Conservation (phyloP, 2,329 filamentous ascomycete genomes). For the Cladosporium sp. region DNA sequence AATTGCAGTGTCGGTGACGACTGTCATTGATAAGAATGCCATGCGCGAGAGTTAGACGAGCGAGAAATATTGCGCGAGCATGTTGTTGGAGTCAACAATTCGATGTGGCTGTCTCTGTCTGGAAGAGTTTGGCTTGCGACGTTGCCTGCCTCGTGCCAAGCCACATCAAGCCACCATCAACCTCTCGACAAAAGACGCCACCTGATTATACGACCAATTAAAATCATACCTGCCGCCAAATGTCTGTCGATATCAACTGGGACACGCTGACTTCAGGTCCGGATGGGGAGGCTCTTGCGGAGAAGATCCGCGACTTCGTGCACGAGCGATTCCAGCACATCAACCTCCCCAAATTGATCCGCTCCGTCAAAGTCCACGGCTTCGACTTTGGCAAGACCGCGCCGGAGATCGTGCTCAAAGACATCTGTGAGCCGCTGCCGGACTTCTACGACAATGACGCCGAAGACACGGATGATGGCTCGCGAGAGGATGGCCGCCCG, state of each 20-base stretch:
- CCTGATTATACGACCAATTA: too few relatives aligned
- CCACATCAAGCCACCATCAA: too few relatives aligned
- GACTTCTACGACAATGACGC: constrained; percentile 87
- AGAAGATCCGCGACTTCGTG: constrained; percentile 85
- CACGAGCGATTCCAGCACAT: constrained; percentile 94
- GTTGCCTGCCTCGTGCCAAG: too few relatives aligned
- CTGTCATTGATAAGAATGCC: too few relatives aligned
- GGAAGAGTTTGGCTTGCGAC: too few relatives aligned
- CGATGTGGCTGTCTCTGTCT: too few relatives aligned
- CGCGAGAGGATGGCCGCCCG: not conserved
- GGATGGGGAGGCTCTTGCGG: constrained; percentile 78
- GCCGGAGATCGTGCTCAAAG: constrained; percentile 86
- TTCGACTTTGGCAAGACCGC: constrained; percentile 85
- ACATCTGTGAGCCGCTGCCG: constrained; percentile 89
- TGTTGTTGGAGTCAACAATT: too few relatives aligned
- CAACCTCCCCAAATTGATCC: constrained; percentile 88
- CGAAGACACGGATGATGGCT: constrained; percentile 42
- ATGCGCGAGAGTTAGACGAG: too few relatives aligned
- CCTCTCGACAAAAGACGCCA: too few relatives aligned
- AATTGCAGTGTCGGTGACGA: too few relatives aligned
- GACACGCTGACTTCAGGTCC: constrained; percentile 82
- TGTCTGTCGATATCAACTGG: constrained; percentile 99
- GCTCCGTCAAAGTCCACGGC: constrained; percentile 87
- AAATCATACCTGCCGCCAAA: constrained; percentile 39
- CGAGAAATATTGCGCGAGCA: too few relatives aligned